Base-by-base conservation (phyloP, 2,329 filamentous ascomycete genomes). In the Epichloe scottii region DNA sequence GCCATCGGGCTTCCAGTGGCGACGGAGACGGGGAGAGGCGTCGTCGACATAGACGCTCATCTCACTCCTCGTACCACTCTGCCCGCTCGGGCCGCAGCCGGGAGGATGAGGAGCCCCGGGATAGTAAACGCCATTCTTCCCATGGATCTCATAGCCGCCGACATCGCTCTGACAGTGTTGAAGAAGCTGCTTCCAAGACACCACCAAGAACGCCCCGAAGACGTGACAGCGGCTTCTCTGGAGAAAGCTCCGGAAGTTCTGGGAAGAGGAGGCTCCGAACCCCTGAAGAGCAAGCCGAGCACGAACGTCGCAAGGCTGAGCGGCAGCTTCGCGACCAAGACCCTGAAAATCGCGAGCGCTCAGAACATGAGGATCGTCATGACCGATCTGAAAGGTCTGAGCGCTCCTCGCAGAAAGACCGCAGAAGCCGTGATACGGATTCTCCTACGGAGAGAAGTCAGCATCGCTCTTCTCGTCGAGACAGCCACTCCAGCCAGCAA, bases 241-340 rank as follows among this genome's bases (percentile, higher is more conserved):
- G 66, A 17, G 71, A 72, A n/a, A 68, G 60, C 53, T 64, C 66
- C 43, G 65, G 63, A 43, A 61, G 62, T 44, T 63, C 66, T 37
- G 57, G 60, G 26, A 60, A 60, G 51, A 62, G 57, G 49, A 66
- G 68, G 41, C 30, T 14, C 21, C 70, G 73, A 51, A 74, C 71
- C 3, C 63, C 68, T 2, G 73, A 77, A 54, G 73, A 78, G 56
- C 73, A 75, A 53, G 72, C 68, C 15, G 71, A 69, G 2, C 71
- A 76, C 50, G 75, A 79, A 2, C 71, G 60, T 55, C 70, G 71
- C 53, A 77, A 72, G 60, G 70, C 69, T 48, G 74, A 77, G 56
- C 70, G 71, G 30, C 70, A 42, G 56, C 54, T n/a, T 19, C 50
- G 46, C 21, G 55, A 68, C 37, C 61, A 59, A 51, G 59, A 63